Evolutionary conservation across 1,284 basidiomycete species (phyloP).

Genomic region (Phellopilus nigrolimitatus): DNA sequence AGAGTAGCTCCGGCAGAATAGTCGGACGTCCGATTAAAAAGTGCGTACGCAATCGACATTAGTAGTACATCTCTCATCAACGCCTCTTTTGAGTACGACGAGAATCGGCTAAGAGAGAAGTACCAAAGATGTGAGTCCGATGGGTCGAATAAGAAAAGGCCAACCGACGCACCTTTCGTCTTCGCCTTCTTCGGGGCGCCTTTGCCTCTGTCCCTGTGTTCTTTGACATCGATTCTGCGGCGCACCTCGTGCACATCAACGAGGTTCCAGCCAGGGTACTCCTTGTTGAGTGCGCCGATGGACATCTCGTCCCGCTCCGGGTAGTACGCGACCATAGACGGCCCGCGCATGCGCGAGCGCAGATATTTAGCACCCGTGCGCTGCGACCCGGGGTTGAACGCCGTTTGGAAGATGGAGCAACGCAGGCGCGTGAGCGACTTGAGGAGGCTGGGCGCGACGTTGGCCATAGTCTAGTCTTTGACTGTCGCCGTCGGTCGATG

Average conservation of each 20-base stretch:
- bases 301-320: conserved; percentile 44
- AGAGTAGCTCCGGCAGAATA: too few species aligned
- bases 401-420: conserved; percentile 75
- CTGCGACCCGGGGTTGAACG: conserved; percentile 72
- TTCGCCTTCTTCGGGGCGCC: conserved; percentile 77
- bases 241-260: conserved; percentile 60
- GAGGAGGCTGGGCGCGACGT: conserved; percentile 35
- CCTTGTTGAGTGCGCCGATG: conserved; percentile 44
- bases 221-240: conserved; percentile 61
- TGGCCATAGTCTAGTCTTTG: too few species aligned
- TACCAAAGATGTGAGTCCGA: too few species aligned
- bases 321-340: conserved; percentile 77
- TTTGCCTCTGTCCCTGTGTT: conserved; percentile 70
- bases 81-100: conserved; percentile 1
- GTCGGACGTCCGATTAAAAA: too few species aligned
- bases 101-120: neutral
- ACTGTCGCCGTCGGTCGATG: too few species aligned
- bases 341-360: conserved; percentile 67
- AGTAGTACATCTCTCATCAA: too few species aligned
- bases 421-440: conserved; percentile 53
- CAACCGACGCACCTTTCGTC: conserved; percentile 45
- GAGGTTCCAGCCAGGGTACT: conserved; percentile 53
- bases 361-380: conserved; percentile 87
- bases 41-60: too few species aligned
- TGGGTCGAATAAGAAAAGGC: neutral